phyloP scores from a whole-genome alignment of 2,329 filamentous ascomycete genomes.

The Exophiala bonariae region DNA sequence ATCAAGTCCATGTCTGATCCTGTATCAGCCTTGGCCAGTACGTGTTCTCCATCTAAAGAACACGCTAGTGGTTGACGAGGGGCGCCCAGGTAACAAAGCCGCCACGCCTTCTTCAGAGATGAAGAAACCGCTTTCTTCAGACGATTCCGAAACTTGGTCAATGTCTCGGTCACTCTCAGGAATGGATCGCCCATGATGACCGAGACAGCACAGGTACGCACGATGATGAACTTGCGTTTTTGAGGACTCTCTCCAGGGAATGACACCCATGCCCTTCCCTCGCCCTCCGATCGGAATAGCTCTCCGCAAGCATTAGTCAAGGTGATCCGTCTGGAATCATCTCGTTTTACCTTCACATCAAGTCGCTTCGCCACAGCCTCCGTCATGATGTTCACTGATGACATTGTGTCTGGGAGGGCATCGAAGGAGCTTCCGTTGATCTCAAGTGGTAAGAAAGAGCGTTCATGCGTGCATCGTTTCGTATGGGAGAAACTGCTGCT shows the following conservation, averaged over 20 bases:
- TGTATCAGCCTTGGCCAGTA: constrained; percentile 9
- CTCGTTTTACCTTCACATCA: no score
- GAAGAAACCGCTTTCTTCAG: constrained; percentile 1
- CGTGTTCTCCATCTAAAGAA: background rate
- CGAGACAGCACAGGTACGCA: constrained; percentile 8
- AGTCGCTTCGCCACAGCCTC: constrained; percentile 1
- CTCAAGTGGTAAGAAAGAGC: constrained; percentile 6
- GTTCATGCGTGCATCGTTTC: background rate
- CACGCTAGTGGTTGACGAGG: background rate
- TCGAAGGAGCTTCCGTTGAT: constrained; percentile 7
- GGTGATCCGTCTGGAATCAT: no score
- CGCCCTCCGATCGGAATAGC: background rate
- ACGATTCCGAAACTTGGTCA: constrained; percentile 12
- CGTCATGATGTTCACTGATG: constrained; percentile 13
- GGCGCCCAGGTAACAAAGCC: no score
- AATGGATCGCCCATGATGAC: constrained; percentile 21
- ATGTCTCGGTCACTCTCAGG: constrained; percentile 17
- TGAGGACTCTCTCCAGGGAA: constrained; percentile 3
- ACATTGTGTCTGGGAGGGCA: constrained; percentile 19
- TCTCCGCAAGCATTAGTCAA: no score
- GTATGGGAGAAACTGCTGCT: background rate
- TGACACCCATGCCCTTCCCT: background rate
- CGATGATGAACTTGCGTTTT: constrained; percentile 1
- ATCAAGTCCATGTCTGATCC: constrained; percentile 14
- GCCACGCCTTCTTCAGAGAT: no score